These are phyloP conservation scores for Fremontodendron californicum DNA, from an alignment of 345 rosid species.

Conservation along the genomic window DNA sequence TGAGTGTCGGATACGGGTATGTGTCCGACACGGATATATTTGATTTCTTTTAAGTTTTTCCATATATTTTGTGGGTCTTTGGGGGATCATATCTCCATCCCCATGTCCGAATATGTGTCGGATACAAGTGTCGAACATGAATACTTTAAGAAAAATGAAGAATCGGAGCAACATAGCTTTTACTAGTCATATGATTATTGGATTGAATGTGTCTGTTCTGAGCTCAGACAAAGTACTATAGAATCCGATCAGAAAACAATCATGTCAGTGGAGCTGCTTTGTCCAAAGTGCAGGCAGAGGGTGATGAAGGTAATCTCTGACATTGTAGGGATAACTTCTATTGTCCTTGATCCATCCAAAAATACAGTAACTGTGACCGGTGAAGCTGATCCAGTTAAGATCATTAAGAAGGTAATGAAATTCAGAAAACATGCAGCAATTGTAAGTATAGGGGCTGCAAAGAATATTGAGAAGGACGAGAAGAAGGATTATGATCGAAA, in stretches of 20 bases:
- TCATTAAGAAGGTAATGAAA: conserved; percentile 45
- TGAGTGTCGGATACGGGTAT: no score
- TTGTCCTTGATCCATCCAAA: conserved; percentile 45
- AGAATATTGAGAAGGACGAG: conserved; percentile 47
- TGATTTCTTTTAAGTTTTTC: no score
- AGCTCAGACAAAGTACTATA: neutral
- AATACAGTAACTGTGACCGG: conserved; percentile 47
- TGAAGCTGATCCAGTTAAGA: conserved; percentile 55
- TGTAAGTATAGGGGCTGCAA: conserved; percentile 41
- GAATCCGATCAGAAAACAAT: conserved; percentile 49
- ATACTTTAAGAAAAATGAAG: no score
- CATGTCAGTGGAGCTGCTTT: conserved; percentile 50
- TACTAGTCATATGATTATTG: conserved; percentile 8
- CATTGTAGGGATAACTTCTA: conserved; percentile 50
- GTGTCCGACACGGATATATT: no score
- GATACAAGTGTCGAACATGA: no score
- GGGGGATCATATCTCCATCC: no score
- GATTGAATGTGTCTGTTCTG: conserved; percentile 4
- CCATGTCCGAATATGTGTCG: no score
- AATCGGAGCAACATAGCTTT: no score
- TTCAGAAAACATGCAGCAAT: conserved; percentile 41
- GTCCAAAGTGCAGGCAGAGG: conserved; percentile 51
- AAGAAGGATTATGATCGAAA: conserved; percentile 37
- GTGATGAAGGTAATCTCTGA: conserved; percentile 51
- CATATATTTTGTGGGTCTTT: no score